Evolutionary conservation across 2,329 filamentous ascomycete species (phyloP).

Genomic region (Fusarium keratoplasticum): DNA sequence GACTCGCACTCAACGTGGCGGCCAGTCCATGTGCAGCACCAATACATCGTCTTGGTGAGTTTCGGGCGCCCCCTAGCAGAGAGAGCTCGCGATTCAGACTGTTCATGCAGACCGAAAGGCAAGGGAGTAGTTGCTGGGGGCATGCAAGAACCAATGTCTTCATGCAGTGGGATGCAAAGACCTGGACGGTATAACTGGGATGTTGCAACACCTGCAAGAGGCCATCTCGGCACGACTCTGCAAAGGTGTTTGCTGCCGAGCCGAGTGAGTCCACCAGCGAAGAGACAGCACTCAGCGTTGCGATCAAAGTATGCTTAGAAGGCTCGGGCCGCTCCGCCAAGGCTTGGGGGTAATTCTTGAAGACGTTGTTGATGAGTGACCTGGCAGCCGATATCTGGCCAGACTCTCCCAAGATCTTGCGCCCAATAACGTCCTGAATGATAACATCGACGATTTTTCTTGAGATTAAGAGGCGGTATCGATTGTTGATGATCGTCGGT

Average conservation of each 20-base stretch:
- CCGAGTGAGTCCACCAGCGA: conserved; percentile 84
- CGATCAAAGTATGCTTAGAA: conserved; percentile 85
- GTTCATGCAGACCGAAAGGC: conserved; percentile 96
- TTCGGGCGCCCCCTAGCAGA: conserved; percentile 78
- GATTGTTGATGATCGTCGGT: conserved; percentile 80
- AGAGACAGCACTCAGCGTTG: conserved; percentile 81
- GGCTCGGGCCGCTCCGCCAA: conserved; percentile 90
- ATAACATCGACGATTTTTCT: conserved; percentile 87
- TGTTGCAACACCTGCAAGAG: conserved; percentile 92
- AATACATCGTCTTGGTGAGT: conserved; percentile 84
- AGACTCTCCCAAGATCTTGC: conserved; percentile 86
- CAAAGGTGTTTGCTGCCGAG: conserved; percentile 81
- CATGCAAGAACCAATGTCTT: conserved; percentile 90
- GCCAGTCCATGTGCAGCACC: conserved; percentile 94
- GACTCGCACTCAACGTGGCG: conserved; percentile 89
- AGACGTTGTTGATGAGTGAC: conserved; percentile 83
- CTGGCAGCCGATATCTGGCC: conserved; percentile 87
- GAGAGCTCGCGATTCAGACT: conserved; percentile 89
- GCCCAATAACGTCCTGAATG: conserved; percentile 84
- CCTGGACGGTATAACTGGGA: conserved; percentile 95
- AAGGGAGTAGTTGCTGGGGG: conserved; percentile 90
- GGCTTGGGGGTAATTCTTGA: conserved; percentile 95
- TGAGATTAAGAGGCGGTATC: conserved; percentile 87
- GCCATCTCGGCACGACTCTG: conserved; percentile 86
- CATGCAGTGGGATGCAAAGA: conserved; percentile 87